Evolutionary conservation across 768 basidiomycete species (phyloP).

Genomic region (Amanita pseudoporphyria): DNA sequence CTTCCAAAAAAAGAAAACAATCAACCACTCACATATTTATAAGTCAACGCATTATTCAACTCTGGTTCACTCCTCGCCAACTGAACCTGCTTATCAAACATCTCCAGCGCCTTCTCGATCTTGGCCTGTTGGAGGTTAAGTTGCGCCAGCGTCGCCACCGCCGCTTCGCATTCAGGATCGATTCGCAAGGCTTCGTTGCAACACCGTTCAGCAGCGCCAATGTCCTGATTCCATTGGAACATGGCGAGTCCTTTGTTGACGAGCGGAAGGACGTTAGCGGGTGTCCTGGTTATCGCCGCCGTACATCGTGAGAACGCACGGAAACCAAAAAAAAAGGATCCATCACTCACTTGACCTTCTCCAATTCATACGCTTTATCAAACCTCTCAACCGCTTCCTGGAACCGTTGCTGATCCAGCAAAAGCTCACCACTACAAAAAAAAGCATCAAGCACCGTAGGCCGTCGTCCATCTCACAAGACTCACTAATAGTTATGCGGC

Average conservation of each 20-base stretch:
- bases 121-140: slow-evolving; percentile 85
- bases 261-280: slow-evolving; percentile 81
- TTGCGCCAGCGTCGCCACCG: slow-evolving; percentile 92
- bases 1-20: not conserved
- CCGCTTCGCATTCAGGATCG: slow-evolving; percentile 94
- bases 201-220: slow-evolving; percentile 70
- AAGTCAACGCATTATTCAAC: slow-evolving; percentile 67
- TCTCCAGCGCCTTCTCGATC: slow-evolving; percentile 74
- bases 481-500: slow-evolving; percentile 91
- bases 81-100: slow-evolving; percentile 79
- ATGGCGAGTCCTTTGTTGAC: slow-evolving; percentile 97
- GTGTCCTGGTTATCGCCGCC: slow-evolving; percentile 22
- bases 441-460: not conserved
- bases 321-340: slow-evolving; percentile 1
- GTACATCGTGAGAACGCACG: not conserved
- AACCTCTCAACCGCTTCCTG: slow-evolving; percentile 88
- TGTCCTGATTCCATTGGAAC: slow-evolving; percentile 94
- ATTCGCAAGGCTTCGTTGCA: slow-evolving; percentile 82
- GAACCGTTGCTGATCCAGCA: slow-evolving; percentile 87
- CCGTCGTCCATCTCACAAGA: slow-evolving; percentile 9
- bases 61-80: slow-evolving; percentile 89
- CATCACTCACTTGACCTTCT: slow-evolving; percentile 51
- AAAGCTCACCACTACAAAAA: slow-evolving; percentile 70
- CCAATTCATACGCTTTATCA: slow-evolving; percentile 83
- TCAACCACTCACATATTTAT: slow-evolving; percentile 66